These are phyloP conservation scores for Malassezia yamatoensis DNA, from an alignment of 1,284 basidiomycete species.

Conservation along the genomic window DNA sequence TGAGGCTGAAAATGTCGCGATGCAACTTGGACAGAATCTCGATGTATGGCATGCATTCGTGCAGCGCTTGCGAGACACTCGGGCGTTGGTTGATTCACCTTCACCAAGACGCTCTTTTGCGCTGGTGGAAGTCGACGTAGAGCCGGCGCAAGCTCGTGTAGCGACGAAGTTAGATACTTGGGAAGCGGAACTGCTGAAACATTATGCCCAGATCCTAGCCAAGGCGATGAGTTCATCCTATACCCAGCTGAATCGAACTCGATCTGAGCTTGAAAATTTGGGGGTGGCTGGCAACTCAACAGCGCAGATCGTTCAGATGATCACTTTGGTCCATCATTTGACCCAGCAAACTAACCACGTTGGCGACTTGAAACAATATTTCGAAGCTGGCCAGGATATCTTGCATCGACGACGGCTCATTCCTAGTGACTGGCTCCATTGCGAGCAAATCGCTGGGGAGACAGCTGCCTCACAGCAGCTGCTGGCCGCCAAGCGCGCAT, in stretches of 20 bases:
- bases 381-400: constrained; percentile 86
- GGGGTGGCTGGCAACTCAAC: constrained; percentile 61
- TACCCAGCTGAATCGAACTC: constrained; percentile 75
- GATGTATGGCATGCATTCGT: constrained; percentile 84
- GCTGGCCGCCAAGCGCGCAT: constrained; percentile 90
- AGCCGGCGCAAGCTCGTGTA: constrained; percentile 90
- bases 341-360: constrained; percentile 91
- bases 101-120: constrained; percentile 77
- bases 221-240: constrained; percentile 94
- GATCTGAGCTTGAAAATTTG: constrained; percentile 84
- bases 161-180: constrained; percentile 97
- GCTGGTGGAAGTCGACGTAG: constrained; percentile 89
- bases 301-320: constrained; percentile 93
- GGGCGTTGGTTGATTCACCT: constrained; percentile 90
- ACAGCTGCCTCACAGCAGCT: constrained; percentile 99
- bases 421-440: constrained; percentile 93
- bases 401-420: constrained; percentile 92
- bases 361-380: constrained; percentile 85
- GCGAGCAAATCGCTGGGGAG: constrained; percentile 90
- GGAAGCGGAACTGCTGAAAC: constrained; percentile 84
- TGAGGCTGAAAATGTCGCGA: constrained; percentile 90
- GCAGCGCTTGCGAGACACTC: constrained; percentile 88
- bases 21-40: constrained; percentile 81
- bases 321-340: constrained; percentile 97
- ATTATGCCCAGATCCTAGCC: constrained; percentile 83